These are phyloP conservation scores for Aspergillus hancockii DNA, from an alignment of 495 filamentous ascomycete genomes.

Conservation along the genomic window DNA sequence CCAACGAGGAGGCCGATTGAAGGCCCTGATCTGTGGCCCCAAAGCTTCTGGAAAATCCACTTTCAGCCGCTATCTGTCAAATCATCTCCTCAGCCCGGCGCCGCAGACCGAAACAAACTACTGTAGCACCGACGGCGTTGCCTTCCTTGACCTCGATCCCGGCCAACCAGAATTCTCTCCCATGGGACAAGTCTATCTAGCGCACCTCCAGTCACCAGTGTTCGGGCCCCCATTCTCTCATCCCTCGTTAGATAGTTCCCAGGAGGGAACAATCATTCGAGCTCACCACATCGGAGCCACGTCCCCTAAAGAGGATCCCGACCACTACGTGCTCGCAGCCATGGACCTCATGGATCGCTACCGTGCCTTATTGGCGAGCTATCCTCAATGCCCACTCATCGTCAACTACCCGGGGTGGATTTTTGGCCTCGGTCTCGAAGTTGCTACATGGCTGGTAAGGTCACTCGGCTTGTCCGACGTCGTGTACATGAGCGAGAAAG, in stretches of 20 bases:
- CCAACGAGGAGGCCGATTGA: conserved; percentile 37
- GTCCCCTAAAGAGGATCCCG: conserved; percentile 68
- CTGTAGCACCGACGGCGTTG: conserved; percentile 48
- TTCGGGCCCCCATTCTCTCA: conserved; percentile 78
- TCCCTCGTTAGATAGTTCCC: conserved; percentile 44
- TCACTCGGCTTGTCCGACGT: conserved; percentile 56
- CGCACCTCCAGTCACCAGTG: conserved; percentile 61
- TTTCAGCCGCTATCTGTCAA: conserved; percentile 73
- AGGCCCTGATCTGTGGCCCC: conserved; percentile 69
- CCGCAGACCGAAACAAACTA: conserved; percentile 36
- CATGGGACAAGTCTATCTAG: conserved; percentile 74
- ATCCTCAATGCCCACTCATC: conserved; percentile 61
- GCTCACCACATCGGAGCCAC: conserved; percentile 73
- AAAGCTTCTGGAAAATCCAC: conserved; percentile 88
- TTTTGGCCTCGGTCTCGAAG: conserved; percentile 70
- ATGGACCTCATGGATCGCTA: conserved; percentile 70
- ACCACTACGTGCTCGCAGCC: conserved; percentile 67
- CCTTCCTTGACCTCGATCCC: conserved; percentile 79
- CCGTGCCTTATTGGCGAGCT: conserved; percentile 40
- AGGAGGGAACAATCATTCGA: conserved; percentile 49
- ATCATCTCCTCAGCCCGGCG: conserved; percentile 64
- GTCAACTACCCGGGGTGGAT: conserved; percentile 87
- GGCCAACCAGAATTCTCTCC: conserved; percentile 81
- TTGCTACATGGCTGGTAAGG: conserved; percentile 63
- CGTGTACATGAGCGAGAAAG: conserved; percentile 73